A percentile compares a stretch with the other conserved stretches of the same genome.
phyloP scores from a whole-genome alignment of 2,329 filamentous ascomycete genomes.

The Beauveria medogensis region DNA sequence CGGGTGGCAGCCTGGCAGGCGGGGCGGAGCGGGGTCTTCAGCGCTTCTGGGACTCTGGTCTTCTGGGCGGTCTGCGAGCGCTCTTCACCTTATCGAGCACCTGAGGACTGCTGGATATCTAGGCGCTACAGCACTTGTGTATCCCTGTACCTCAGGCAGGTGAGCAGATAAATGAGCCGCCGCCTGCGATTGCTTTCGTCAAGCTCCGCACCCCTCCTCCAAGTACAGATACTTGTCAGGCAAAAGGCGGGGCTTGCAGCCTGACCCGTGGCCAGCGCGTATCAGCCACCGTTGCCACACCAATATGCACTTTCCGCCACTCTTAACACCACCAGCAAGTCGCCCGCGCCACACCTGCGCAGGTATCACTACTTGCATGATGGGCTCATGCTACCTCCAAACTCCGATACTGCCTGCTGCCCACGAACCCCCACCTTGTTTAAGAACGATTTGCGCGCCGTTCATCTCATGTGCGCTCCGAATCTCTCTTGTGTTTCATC shows the following conservation, averaged over 20 bases:
- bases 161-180: not conserved
- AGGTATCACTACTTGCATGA: not conserved
- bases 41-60: not conserved
- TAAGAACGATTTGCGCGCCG: not conserved
- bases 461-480: not conserved
- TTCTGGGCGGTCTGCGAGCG: not conserved
- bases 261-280: not conserved
- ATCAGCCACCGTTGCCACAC: conserved; percentile 9
- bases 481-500: not conserved
- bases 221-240: conserved; percentile 2
- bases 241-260: not conserved
- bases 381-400: not conserved
- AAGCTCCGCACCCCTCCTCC: not conserved
- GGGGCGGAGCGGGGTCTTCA: conserved; percentile 1
- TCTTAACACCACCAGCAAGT: not conserved
- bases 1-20: not conserved
- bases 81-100: not conserved
- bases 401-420: not conserved
- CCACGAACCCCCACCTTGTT: not conserved
- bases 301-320: not conserved
- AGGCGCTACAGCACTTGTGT: too few species aligned
- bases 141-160: not conserved
- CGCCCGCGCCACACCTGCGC: not conserved
- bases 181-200: conserved; percentile 1
- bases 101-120: too few species aligned